These are phyloP conservation scores for Cucurbita maxima DNA, from an alignment of 306 rosid species.

Conservation along the genomic window DNA sequence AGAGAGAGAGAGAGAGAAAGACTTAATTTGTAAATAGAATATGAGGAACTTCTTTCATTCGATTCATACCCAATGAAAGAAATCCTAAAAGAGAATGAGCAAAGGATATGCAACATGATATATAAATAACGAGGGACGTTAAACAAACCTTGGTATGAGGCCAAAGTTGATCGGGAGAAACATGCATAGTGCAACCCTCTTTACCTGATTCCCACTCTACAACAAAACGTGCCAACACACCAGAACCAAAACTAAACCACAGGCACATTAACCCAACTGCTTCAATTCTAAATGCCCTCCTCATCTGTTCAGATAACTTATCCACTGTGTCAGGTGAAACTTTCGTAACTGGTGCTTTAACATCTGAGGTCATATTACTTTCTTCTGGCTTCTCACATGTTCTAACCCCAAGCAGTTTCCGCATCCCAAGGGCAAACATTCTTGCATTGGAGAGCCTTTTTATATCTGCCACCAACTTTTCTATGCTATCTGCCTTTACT, in stretches of 20 bases:
- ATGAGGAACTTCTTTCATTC: background rate
- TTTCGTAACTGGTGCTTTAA: slow-evolving; percentile 45
- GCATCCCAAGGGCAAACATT: slow-evolving; percentile 91
- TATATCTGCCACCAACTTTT: slow-evolving; percentile 82
- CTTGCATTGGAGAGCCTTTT: slow-evolving; percentile 94
- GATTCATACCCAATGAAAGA: background rate
- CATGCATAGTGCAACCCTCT: slow-evolving; percentile 99
- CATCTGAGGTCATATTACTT: slow-evolving; percentile 32
- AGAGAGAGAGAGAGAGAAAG: background rate
- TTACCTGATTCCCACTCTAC: slow-evolving; percentile 98
- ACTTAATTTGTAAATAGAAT: background rate
- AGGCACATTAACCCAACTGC: slow-evolving; percentile 94
- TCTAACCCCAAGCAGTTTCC: slow-evolving; percentile 72
- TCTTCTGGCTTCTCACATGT: slow-evolving; percentile 79
- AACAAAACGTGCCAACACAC: slow-evolving; percentile 90
- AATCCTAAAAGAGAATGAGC: background rate
- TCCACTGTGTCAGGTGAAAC: slow-evolving; percentile 50
- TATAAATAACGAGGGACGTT: slow-evolving; percentile 5
- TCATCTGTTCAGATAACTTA: slow-evolving; percentile 79
- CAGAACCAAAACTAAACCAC: slow-evolving; percentile 97
- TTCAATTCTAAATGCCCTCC: slow-evolving; percentile 86
- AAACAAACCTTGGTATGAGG: slow-evolving; percentile 89
- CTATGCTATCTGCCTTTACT: slow-evolving; percentile 81
- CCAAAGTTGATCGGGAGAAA: slow-evolving; percentile 98
- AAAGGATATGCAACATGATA: background rate